A percentile compares a stretch with the other conserved stretches of the same genome.
Evolutionary conservation across 2,329 filamentous ascomycete genomes (phyloP).

Genomic region (Cladophialophora psammophila): DNA sequence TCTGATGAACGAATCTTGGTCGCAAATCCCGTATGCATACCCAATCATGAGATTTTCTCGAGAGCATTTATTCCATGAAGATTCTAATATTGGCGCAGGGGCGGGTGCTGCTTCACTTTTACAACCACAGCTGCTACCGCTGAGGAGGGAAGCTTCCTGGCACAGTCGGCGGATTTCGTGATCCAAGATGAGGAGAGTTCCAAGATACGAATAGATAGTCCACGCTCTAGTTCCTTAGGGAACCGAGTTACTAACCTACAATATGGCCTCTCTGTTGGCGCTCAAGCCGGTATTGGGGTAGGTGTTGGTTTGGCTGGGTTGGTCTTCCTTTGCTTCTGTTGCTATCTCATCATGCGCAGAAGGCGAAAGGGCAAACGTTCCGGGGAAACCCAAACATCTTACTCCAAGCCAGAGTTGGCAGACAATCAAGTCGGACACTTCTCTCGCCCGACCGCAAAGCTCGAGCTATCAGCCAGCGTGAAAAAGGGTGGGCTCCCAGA

Average conservation of each 20-base stretch:
- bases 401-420: constrained; percentile 7
- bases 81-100: background rate
- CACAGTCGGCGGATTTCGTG: constrained; percentile 8
- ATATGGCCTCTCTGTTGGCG: background rate
- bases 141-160: background rate
- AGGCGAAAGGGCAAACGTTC: background rate
- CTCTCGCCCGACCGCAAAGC: background rate
- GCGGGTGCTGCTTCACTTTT: constrained; percentile 12
- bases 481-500: background rate
- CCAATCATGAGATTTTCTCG: background rate
- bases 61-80: too few species aligned
- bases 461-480: background rate
- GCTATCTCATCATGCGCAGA: constrained; percentile 3
- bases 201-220: background rate
- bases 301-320: background rate
- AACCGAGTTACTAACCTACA: background rate
- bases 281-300: constrained; percentile 2
- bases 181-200: constrained; percentile 2
- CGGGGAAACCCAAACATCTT: background rate
- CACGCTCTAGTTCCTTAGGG: background rate
- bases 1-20: background rate
- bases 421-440: background rate
- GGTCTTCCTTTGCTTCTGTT: constrained; percentile 1
- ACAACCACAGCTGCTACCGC: background rate
- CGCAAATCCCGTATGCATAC: background rate